Conservation (phyloP, 306 rosid species). For the Begonia loranthoides region DNA sequence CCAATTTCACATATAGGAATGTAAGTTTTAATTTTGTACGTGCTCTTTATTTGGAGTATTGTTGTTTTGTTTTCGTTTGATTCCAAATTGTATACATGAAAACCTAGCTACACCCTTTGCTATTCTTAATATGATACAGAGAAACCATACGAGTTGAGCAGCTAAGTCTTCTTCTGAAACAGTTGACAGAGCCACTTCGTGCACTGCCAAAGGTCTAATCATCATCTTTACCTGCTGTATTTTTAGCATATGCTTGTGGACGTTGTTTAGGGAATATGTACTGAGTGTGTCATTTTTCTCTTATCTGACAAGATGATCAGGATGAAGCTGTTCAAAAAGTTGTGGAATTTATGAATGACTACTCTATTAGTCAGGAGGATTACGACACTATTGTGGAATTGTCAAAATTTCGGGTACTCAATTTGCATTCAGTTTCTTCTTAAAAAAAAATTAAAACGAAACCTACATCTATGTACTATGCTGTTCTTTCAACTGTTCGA, state of each 20-base stretch:
- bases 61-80: no score
- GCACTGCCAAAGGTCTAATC: slow-evolving; percentile 60
- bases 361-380: slow-evolving; percentile 80
- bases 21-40: no score
- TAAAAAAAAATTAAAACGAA: no score
- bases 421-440: neutral
- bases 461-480: neutral
- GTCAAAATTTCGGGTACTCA: slow-evolving; percentile 72
- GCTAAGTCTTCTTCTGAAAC: slow-evolving; percentile 53
- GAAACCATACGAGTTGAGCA: slow-evolving; percentile 62
- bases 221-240: slow-evolving; percentile 1
- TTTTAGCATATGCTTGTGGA: slow-evolving; percentile 6
- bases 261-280: slow-evolving; percentile 9
- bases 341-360: slow-evolving; percentile 80
- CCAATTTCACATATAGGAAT: no score
- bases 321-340: slow-evolving; percentile 76
- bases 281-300: slow-evolving; percentile 2
- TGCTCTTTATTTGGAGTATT: no score
- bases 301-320: slow-evolving; percentile 31
- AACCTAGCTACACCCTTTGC: neutral
- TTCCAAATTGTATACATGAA: no score
- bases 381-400: slow-evolving; percentile 69
- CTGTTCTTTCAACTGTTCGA: slow-evolving; percentile 3
- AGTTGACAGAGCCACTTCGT: slow-evolving; percentile 57
- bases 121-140: slow-evolving; percentile 41